Percentiles rank a stretch among this genome's conserved stretches.
Conservation (phyloP, 2,329 filamentous ascomycete genomes). For the Fusarium phyllophilum region DNA sequence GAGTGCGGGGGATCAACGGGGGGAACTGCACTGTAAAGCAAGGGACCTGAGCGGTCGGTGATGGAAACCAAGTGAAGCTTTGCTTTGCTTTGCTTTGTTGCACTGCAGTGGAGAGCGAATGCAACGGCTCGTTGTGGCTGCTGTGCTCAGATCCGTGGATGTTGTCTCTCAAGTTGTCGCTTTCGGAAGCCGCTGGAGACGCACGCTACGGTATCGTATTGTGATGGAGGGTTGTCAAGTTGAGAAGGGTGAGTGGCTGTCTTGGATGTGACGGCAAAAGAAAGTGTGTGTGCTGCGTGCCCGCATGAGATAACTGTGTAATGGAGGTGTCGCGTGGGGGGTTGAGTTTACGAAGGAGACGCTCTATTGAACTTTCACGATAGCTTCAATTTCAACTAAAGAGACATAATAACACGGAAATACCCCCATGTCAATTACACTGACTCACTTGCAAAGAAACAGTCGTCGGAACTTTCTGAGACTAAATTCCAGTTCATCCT, state of each 20-base stretch:
- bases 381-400: slow-evolving; percentile 10
- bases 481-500: slow-evolving; percentile 19
- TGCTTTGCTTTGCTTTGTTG: neutral
- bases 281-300: slow-evolving; percentile 14
- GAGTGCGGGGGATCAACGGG: slow-evolving; percentile 40
- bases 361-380: slow-evolving; percentile 12
- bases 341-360: neutral
- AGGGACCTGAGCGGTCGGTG: neutral
- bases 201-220: slow-evolving; percentile 6
- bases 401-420: neutral
- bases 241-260: slow-evolving; percentile 21
- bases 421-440: neutral
- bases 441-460: neutral
- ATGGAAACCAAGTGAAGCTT: slow-evolving; percentile 12
- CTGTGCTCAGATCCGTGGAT: slow-evolving; percentile 15
- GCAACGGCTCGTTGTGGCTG: slow-evolving; percentile 32
- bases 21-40: neutral
- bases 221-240: slow-evolving; percentile 15
- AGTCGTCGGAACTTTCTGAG: neutral
- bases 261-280: slow-evolving; percentile 27
- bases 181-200: slow-evolving; percentile 19
- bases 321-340: slow-evolving; percentile 22
- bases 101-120: slow-evolving; percentile 20
- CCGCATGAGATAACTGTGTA: slow-evolving; percentile 13
- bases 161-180: slow-evolving; percentile 28